phyloP scores from a whole-genome alignment of 805 yeast species.

The Wickerhamomyces xylosicus region DNA sequence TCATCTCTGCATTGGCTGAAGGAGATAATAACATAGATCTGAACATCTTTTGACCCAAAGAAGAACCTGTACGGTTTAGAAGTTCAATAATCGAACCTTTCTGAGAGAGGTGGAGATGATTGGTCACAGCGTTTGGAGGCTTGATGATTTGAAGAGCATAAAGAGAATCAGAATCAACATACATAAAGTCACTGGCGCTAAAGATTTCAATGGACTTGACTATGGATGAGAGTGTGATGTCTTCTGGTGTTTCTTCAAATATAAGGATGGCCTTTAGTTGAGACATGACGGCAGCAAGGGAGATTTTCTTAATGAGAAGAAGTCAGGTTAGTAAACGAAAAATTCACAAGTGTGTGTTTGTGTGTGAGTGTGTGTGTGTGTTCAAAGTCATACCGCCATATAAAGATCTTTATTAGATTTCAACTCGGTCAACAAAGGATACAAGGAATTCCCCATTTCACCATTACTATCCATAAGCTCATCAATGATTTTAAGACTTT shows the following conservation, averaged over 20 bases:
- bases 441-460: background rate
- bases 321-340: background rate
- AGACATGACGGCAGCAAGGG: background rate
- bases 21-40: slow-evolving; percentile 27
- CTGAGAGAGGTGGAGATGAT: slow-evolving; percentile 5
- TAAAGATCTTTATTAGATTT: slow-evolving; percentile 1
- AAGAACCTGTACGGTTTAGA: slow-evolving; percentile 18
- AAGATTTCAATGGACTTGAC: slow-evolving; percentile 3
- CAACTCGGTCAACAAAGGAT: slow-evolving; percentile 3
- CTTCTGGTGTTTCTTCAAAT: slow-evolving; percentile 2
- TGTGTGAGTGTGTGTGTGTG: background rate
- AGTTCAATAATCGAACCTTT: slow-evolving; percentile 12
- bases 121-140: slow-evolving; percentile 1
- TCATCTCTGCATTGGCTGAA: slow-evolving; percentile 14
- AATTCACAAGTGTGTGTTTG: background rate
- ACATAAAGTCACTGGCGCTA: slow-evolving; percentile 10
- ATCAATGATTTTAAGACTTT: slow-evolving; percentile 2
- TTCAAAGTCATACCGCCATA: slow-evolving; percentile 6
- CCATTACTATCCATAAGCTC: slow-evolving; percentile 1
- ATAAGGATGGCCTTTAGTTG: background rate
- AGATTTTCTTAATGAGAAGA: slow-evolving; percentile 1
- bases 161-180: slow-evolving; percentile 21
- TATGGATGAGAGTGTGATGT: slow-evolving; percentile 1
- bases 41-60: slow-evolving; percentile 21
- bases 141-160: slow-evolving; percentile 18